Percentiles rank a stretch among this genome's conserved stretches.
Conservation (phyloP, 495 filamentous ascomycete genomes). For the Penicillium bialowiezense region DNA sequence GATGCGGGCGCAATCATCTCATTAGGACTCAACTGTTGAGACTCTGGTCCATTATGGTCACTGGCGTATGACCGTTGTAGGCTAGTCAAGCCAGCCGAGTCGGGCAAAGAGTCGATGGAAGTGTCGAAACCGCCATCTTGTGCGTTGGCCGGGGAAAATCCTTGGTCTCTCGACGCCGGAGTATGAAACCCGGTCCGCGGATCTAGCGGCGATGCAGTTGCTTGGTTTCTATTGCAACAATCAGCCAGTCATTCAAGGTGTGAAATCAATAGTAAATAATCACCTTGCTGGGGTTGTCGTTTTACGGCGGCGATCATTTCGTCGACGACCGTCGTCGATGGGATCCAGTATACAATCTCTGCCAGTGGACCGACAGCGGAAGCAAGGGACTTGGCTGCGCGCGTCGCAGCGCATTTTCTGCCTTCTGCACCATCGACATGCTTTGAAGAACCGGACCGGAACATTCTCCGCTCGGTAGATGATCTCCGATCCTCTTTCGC, state of each 20-base stretch:
- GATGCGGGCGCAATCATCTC: slow-evolving; percentile 45
- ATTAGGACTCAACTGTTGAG: slow-evolving; percentile 40
- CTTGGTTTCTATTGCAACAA: slow-evolving; percentile 17
- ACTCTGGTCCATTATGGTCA: slow-evolving; percentile 31
- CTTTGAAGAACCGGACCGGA: slow-evolving; percentile 40
- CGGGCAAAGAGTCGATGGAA: slow-evolving; percentile 29
- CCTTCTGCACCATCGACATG: slow-evolving; percentile 41
- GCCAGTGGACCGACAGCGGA: slow-evolving; percentile 36
- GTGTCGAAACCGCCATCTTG: slow-evolving; percentile 24
- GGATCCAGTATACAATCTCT: slow-evolving; percentile 42
- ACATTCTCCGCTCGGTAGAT: slow-evolving; percentile 34
- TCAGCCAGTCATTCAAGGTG: too few species aligned
- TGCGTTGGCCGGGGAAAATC: slow-evolving; percentile 26
- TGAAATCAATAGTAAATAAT: neutral
- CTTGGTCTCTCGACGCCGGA: slow-evolving; percentile 30
- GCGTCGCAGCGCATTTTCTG: slow-evolving; percentile 47
- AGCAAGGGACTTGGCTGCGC: slow-evolving; percentile 40
- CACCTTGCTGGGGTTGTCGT: slow-evolving; percentile 25
- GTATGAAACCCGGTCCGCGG: slow-evolving; percentile 26
- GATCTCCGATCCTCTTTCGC: slow-evolving; percentile 32
- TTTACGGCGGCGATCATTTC: slow-evolving; percentile 28
- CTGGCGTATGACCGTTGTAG: slow-evolving; percentile 24
- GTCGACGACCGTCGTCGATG: slow-evolving; percentile 29
- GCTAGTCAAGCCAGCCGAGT: slow-evolving; percentile 16
- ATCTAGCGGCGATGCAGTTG: slow-evolving; percentile 24